A percentile compares a stretch with the other conserved stretches of the same genome.
These are phyloP conservation scores for Colletotrichum chlorophyti DNA, from an alignment of 2,329 filamentous ascomycete genomes.

Conservation along the genomic window DNA sequence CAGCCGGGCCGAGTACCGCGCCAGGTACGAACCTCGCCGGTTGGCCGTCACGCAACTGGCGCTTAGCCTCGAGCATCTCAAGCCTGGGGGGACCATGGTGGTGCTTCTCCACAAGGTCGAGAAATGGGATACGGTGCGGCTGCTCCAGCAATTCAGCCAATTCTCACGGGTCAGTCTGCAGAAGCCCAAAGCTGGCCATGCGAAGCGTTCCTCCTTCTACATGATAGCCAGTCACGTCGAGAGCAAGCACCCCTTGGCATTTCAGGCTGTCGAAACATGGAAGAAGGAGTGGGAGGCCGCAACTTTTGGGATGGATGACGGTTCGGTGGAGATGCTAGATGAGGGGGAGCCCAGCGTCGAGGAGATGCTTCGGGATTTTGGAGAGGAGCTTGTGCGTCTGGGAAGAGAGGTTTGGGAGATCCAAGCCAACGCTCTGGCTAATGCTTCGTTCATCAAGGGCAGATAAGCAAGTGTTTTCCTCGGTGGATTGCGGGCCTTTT, in stretches of 20 bases:
- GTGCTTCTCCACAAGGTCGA: slow-evolving; percentile 58
- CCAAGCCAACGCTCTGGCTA: slow-evolving; percentile 40
- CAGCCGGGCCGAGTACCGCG: slow-evolving; percentile 40
- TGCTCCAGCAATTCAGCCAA: slow-evolving; percentile 46
- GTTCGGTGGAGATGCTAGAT: slow-evolving; percentile 4
- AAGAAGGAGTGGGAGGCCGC: slow-evolving; percentile 45
- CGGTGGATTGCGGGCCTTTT: too few relatives aligned
- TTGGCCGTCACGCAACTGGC: slow-evolving; percentile 47
- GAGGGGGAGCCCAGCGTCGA: slow-evolving; percentile 29
- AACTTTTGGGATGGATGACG: slow-evolving; percentile 44
- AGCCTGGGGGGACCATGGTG: slow-evolving; percentile 55
- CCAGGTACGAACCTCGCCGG: slow-evolving; percentile 43
- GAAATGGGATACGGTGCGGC: slow-evolving; percentile 40
- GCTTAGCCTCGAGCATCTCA: slow-evolving; percentile 52
- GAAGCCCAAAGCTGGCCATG: slow-evolving; percentile 51
- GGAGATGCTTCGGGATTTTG: slow-evolving; percentile 43
- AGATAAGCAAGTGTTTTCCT: background rate
- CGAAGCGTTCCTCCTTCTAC: slow-evolving; percentile 58
- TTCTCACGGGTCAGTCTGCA: slow-evolving; percentile 50
- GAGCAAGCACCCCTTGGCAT: slow-evolving; percentile 38
- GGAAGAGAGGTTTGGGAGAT: slow-evolving; percentile 42
- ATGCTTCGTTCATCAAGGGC: slow-evolving; percentile 34
- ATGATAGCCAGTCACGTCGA: slow-evolving; percentile 53
- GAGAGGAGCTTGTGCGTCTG: slow-evolving; percentile 37
- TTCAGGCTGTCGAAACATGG: slow-evolving; percentile 45